Evolutionary conservation across 495 filamentous ascomycete species (phyloP).

Genomic region (Aspergillus steynii): DNA sequence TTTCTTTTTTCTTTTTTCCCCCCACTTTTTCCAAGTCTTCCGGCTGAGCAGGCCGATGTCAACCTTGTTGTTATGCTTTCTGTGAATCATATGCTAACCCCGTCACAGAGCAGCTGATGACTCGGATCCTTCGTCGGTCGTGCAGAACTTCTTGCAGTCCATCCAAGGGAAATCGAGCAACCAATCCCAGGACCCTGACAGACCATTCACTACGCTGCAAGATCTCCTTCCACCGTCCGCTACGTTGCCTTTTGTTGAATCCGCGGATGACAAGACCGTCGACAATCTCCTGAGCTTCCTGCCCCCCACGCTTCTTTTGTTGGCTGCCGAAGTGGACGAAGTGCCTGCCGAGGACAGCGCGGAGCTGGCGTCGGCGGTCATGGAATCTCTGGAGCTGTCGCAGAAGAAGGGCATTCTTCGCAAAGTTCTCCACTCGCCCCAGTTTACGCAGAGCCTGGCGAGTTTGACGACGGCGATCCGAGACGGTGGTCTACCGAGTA

Average conservation of each 20-base stretch:
- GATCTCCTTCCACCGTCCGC: slow-evolving; percentile 77
- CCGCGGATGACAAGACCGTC: slow-evolving; percentile 60
- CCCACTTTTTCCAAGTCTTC: slow-evolving; percentile 8
- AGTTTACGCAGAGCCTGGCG: slow-evolving; percentile 82
- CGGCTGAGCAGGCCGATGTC: slow-evolving; percentile 10
- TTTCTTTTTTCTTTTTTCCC: slow-evolving; percentile 6
- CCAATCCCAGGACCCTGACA: slow-evolving; percentile 53
- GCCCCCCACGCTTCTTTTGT: slow-evolving; percentile 69
- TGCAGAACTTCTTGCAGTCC: slow-evolving; percentile 86
- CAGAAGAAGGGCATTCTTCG: slow-evolving; percentile 82
- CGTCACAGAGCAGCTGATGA: slow-evolving; percentile 36
- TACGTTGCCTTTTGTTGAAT: slow-evolving; percentile 75
- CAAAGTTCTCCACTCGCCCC: slow-evolving; percentile 84
- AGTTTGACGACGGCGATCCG: slow-evolving; percentile 84
- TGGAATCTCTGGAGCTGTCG: slow-evolving; percentile 67
- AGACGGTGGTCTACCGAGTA: slow-evolving; percentile 88
- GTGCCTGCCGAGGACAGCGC: slow-evolving; percentile 59
- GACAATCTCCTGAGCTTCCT: slow-evolving; percentile 76
- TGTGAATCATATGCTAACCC: slow-evolving; percentile 13
- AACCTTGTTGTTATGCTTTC: not conserved
- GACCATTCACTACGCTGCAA: slow-evolving; percentile 78
- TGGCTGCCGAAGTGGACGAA: slow-evolving; percentile 66
- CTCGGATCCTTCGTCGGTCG: slow-evolving; percentile 62
- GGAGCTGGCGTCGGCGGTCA: slow-evolving; percentile 66
- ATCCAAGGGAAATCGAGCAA: slow-evolving; percentile 57